These are phyloP conservation scores for Xerocomus brunneocitrinus DNA, from an alignment of 768 basidiomycete species.

Conservation along the genomic window DNA sequence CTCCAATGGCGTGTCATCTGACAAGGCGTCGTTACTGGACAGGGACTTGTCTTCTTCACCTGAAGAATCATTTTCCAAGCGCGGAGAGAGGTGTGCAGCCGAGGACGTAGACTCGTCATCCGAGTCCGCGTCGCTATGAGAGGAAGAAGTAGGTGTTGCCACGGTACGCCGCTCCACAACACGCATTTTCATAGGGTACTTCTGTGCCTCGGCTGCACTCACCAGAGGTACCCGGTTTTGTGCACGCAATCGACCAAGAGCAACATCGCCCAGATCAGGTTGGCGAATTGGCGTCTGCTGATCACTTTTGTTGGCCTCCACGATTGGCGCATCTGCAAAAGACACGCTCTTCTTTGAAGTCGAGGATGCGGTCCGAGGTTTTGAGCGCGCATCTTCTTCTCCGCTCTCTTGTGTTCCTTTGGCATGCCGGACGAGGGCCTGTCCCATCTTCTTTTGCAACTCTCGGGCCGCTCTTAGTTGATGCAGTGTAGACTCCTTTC, in stretches of 20 bases:
- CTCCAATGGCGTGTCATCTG: slow-evolving; percentile 39
- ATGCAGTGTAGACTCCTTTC: slow-evolving; percentile 46
- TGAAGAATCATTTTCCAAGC: slow-evolving; percentile 26
- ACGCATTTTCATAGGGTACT: slow-evolving; percentile 57
- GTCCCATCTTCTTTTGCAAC: slow-evolving; percentile 78
- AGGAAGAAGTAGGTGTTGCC: slow-evolving; percentile 14
- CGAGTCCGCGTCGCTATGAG: slow-evolving; percentile 42
- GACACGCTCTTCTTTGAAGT: slow-evolving; percentile 58
- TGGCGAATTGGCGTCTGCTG: slow-evolving; percentile 5
- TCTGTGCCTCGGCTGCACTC: slow-evolving; percentile 28
- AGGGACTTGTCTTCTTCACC: slow-evolving; percentile 17
- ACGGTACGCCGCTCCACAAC: slow-evolving; percentile 63
- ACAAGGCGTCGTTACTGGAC: slow-evolving; percentile 24
- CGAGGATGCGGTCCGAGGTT: slow-evolving; percentile 28
- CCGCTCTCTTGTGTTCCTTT: slow-evolving; percentile 33
- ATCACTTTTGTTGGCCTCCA: slow-evolving; percentile 16
- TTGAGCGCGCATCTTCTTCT: slow-evolving; percentile 24
- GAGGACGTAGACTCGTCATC: slow-evolving; percentile 61
- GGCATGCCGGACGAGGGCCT: slow-evolving; percentile 48
- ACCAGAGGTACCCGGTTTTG: slow-evolving; percentile 34
- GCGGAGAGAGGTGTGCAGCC: slow-evolving; percentile 30
- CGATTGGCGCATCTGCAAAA: slow-evolving; percentile 46
- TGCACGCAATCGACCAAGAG: slow-evolving; percentile 44
- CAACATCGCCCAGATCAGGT: slow-evolving; percentile 52
- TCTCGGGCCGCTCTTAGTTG: slow-evolving; percentile 38